A percentile compares a stretch with the other conserved stretches of the same genome.
phyloP scores from a whole-genome alignment of 345 rosid genomes.

The Mangifera indica region DNA sequence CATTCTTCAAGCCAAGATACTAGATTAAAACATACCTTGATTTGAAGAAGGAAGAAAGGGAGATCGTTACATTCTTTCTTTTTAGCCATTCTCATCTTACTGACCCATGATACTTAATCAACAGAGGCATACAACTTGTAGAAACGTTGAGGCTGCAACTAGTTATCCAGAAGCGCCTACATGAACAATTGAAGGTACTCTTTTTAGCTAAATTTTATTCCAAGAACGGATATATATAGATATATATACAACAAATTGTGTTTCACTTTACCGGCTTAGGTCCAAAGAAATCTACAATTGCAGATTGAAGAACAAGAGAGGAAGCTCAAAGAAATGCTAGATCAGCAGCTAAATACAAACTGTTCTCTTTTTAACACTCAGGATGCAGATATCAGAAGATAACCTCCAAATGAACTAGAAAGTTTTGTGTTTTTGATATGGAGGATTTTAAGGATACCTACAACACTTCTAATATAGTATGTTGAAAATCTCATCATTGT shows the following conservation, averaged over 20 bases:
- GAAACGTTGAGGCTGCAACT: constrained; percentile 34
- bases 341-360: constrained; percentile 19
- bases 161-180: constrained; percentile 30
- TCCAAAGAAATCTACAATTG: constrained; percentile 32
- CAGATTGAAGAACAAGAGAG: constrained; percentile 39
- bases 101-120: neutral
- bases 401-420: neutral
- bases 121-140: constrained; percentile 23
- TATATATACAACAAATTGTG: neutral
- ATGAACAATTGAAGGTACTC: constrained; percentile 38
- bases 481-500: neutral
- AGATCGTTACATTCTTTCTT: neutral
- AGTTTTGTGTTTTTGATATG: neutral
- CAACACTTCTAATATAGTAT: neutral
- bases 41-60: neutral
- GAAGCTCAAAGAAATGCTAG: constrained; percentile 29
- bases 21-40: neutral
- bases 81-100: neutral
- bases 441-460: constrained; percentile 10
- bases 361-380: neutral
- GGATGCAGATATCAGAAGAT: neutral
- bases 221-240: no score
- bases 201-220: neutral
- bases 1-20: neutral
- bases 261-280: constrained; percentile 3